phyloP scores from a whole-genome alignment of 2,329 filamentous ascomycete species.

The Elsinoe batatas region DNA sequence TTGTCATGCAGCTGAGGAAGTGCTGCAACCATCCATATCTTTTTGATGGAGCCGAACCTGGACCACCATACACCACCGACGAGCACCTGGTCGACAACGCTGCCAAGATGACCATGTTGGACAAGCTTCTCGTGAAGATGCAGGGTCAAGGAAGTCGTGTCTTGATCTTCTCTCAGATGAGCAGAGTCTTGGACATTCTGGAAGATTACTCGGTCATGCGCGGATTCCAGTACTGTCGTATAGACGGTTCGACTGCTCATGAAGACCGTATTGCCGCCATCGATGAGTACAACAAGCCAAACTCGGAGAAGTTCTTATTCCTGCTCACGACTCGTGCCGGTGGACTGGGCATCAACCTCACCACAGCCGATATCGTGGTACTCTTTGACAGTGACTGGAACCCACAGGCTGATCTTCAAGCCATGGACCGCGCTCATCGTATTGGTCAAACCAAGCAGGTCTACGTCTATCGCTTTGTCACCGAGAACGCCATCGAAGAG shows the following conservation, averaged over 20 bases:
- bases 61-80: slow-evolving; percentile 94
- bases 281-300: slow-evolving; percentile 95
- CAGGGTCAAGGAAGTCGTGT: slow-evolving; percentile 82
- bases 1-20: slow-evolving; percentile 98
- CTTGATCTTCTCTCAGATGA: slow-evolving; percentile 99
- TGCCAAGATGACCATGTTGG: slow-evolving; percentile 94
- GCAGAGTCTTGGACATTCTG: slow-evolving; percentile 87
- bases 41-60: slow-evolving; percentile 93
- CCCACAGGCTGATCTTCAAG: slow-evolving; percentile 93
- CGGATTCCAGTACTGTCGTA: slow-evolving; percentile 90
- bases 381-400: slow-evolving; percentile 99
- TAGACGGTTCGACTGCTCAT: slow-evolving; percentile 91
- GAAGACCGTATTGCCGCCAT: slow-evolving; percentile 97
- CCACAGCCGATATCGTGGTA: slow-evolving; percentile 87
- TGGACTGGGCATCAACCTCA: slow-evolving; percentile 93
- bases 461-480: slow-evolving; percentile 90
- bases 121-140: slow-evolving; percentile 78
- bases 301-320: slow-evolving; percentile 93
- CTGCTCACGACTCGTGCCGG: slow-evolving; percentile 90
- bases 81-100: slow-evolving; percentile 90
- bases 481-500: slow-evolving; percentile 96
- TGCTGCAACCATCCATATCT: slow-evolving; percentile 98
- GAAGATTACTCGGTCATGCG: slow-evolving; percentile 98
- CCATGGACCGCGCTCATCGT: slow-evolving; percentile 97
- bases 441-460: slow-evolving; percentile 99